A percentile compares a stretch with the other conserved stretches of the same genome.
phyloP scores from a whole-genome alignment of 768 basidiomycete species.

The Hypholoma sublateritium region DNA sequence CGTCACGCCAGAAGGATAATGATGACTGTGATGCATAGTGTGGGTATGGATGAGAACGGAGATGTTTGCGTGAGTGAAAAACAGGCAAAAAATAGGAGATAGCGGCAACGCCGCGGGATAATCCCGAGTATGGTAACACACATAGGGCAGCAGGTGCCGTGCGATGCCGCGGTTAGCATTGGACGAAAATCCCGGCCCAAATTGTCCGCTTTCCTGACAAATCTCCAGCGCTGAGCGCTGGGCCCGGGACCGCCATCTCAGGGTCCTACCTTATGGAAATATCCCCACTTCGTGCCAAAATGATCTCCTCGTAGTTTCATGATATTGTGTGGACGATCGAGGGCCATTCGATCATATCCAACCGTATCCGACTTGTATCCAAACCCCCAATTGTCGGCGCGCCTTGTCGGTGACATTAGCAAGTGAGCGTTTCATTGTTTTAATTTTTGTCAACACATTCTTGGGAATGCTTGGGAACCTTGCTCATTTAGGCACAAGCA shows the following conservation, averaged over 20 bases:
- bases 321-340: neutral
- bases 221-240: conserved; percentile 17
- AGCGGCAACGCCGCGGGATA: neutral
- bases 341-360: neutral
- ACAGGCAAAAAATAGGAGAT: neutral
- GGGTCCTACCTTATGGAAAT: conserved; percentile 16
- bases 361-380: neutral
- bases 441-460: neutral
- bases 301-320: conserved; percentile 8
- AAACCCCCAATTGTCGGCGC: neutral
- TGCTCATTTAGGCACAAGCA: conserved; percentile 2
- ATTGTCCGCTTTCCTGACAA: neutral
- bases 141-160: neutral
- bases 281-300: conserved; percentile 14
- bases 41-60: neutral
- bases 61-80: neutral
- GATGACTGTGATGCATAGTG: neutral
- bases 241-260: conserved; percentile 17
- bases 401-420: neutral
- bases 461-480: neutral
- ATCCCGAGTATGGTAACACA: neutral
- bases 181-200: neutral
- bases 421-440: conserved; percentile 2
- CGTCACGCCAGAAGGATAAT: conserved; percentile 9
- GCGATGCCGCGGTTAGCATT: neutral